Percentiles rank a stretch among this genome's conserved stretches.
Conservation (phyloP, 176 grass and related monocot species). For the Rhynchospora breviuscula region DNA sequence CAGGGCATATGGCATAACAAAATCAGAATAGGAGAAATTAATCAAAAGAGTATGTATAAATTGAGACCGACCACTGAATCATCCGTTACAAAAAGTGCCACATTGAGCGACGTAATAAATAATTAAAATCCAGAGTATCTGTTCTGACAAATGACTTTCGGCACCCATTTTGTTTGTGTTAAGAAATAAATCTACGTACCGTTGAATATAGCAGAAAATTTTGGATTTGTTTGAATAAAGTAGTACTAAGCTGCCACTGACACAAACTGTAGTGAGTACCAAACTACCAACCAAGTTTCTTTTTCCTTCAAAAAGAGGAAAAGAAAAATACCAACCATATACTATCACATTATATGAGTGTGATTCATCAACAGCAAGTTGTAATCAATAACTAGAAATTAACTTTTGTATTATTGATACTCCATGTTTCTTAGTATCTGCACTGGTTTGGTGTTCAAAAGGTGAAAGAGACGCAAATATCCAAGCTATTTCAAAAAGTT, state of each 20-base stretch:
- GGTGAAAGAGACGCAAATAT: slow-evolving; percentile 35
- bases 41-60: not conserved
- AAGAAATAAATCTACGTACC: not conserved
- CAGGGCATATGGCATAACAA: not conserved
- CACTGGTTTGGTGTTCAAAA: slow-evolving; percentile 26
- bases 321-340: not conserved
- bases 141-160: slow-evolving; percentile 17
- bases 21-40: not conserved
- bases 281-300: not conserved
- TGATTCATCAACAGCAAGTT: not conserved
- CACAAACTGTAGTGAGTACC: not conserved
- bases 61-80: not conserved
- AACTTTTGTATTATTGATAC: not conserved
- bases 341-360: not conserved
- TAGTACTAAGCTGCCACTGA: not conserved
- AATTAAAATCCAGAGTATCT: slow-evolving; percentile 9
- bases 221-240: slow-evolving; percentile 18
- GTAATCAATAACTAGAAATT: not conserved
- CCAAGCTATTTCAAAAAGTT: slow-evolving; percentile 45
- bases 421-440: not conserved
- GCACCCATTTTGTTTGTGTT: slow-evolving; percentile 2
- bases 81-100: not conserved
- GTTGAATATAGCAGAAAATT: slow-evolving; percentile 20
- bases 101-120: not conserved
- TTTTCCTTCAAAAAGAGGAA: not conserved